phyloP scores from a whole-genome alignment of 2,329 filamentous ascomycete genomes.

The Aulographum hederae region DNA sequence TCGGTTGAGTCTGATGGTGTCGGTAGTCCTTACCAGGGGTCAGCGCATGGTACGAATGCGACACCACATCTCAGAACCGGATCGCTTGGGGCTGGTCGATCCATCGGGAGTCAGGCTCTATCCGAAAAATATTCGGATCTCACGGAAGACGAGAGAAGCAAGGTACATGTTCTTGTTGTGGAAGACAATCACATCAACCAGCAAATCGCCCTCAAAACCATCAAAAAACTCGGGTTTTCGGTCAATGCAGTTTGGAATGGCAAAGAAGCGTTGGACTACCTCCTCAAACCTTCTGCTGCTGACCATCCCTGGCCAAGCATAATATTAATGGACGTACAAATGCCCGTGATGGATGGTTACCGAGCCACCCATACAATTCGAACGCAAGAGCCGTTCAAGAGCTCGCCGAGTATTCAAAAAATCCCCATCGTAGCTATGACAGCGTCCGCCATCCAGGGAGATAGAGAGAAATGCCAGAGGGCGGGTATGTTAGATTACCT shows the following conservation, averaged over 20 bases:
- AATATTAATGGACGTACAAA: slow-evolving; percentile 64
- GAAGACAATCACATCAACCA: slow-evolving; percentile 65
- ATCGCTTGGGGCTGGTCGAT: neutral
- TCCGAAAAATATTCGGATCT: slow-evolving; percentile 14
- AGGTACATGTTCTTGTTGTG: slow-evolving; percentile 55
- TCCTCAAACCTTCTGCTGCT: slow-evolving; percentile 32
- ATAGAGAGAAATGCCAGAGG: slow-evolving; percentile 53
- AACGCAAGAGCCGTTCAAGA: slow-evolving; percentile 46
- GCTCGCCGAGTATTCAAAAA: slow-evolving; percentile 32
- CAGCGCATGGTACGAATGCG: slow-evolving; percentile 25
- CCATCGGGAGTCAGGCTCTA: neutral
- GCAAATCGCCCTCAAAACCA: slow-evolving; percentile 58
- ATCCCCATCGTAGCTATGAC: slow-evolving; percentile 73
- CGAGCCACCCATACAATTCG: slow-evolving; percentile 56
- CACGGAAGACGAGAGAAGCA: slow-evolving; percentile 37
- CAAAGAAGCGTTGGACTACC: slow-evolving; percentile 58
- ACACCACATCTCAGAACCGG: slow-evolving; percentile 19
- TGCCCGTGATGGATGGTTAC: slow-evolving; percentile 63
- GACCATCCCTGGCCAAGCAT: slow-evolving; percentile 46
- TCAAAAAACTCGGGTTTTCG: slow-evolving; percentile 53
- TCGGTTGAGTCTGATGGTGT: slow-evolving; percentile 53
- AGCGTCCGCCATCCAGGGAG: slow-evolving; percentile 59
- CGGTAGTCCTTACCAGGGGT: no score
- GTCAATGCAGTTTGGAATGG: slow-evolving; percentile 61
- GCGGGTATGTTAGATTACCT: slow-evolving; percentile 65